Evolutionary conservation across 2,329 filamentous ascomycete species (phyloP).

Genomic region (Aquanectria penicillioides): DNA sequence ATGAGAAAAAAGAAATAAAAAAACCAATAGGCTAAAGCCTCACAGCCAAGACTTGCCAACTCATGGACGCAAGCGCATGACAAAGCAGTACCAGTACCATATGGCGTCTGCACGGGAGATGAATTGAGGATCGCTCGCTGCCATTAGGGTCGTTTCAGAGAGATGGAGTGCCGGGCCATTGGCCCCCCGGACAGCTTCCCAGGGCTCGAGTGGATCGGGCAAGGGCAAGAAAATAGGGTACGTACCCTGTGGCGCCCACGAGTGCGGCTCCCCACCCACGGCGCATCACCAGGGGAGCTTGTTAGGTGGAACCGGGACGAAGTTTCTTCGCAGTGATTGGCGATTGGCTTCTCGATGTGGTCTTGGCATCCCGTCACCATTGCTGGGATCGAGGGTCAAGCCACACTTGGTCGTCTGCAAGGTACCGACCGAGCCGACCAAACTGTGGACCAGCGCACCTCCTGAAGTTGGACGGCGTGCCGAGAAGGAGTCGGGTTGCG

Average conservation of each 20-base stretch:
- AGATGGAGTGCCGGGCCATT: conserved; percentile 22
- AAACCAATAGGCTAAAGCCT: neutral
- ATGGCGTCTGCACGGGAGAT: conserved; percentile 33
- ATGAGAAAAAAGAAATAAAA: neutral
- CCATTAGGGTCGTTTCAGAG: conserved; percentile 41
- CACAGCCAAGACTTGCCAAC: conserved; percentile 2
- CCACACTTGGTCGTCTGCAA: conserved; percentile 16
- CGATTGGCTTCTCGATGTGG: neutral
- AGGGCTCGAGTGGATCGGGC: conserved; percentile 17
- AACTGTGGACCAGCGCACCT: neutral
- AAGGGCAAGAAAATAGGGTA: neutral
- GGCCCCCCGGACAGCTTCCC: conserved; percentile 8
- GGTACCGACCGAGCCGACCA: conserved; percentile 2
- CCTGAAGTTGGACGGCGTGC: no score
- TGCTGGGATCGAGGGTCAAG: conserved; percentile 1
- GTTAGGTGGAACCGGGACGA: conserved; percentile 37
- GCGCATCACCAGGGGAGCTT: conserved; percentile 37
- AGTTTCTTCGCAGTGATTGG: conserved; percentile 20
- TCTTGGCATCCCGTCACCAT: neutral
- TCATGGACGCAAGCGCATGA: conserved; percentile 10
- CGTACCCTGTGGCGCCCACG: conserved; percentile 7
- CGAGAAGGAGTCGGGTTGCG: no score
- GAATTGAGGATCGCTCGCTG: conserved; percentile 32
- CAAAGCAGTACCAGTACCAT: neutral
- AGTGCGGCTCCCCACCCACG: conserved; percentile 25